Base-by-base conservation (phyloP, 371 early-diverging fungal genomes). In the Apophysomyces variabilis region DNA sequence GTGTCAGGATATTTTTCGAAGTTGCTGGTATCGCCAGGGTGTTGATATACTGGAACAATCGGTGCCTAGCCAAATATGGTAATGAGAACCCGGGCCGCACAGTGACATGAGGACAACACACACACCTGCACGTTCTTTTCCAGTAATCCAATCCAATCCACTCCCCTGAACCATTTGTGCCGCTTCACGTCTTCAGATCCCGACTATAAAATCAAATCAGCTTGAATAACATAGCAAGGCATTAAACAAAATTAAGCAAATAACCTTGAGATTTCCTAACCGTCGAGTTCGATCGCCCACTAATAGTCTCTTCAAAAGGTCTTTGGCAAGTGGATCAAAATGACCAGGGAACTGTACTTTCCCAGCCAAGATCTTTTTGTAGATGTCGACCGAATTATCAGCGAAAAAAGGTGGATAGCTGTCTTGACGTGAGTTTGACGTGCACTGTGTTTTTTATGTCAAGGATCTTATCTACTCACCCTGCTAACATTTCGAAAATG, bases 381-480 rank as follows among this genome's bases (percentile, higher is more conserved):
- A 99, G 56, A 97, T 89, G 16, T 89, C 91, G 64, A 91, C 87
- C 12, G 92, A 90, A 65, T 95, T 96, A 66, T 97, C 96, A 77
- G 96, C 99, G 80, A 93, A 95, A 85, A 99, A 99, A n/a, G 99
- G 99, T 47, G 98, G 97, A 73, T 95, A 85, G 12, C 83, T 85
- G 4, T 32, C 38, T 8, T 16, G 43, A 9, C 39, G 14, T 16
- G 12, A 47, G n/a, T 16, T 13, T 46, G 9, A 66, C 14, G 13
- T 32, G 16, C 45, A 41, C 61, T 37, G 38, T 64, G 26, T 39
- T 21, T 38, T 36, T 58, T 7, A 11, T 61, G 18, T 16, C 13
- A 46, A n/a, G 1, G 18, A 6, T 16, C 9, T 41, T 18, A 12
- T n/a, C 26, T 43, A 50, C 50, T 50, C 21, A 50, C 39, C 99